Evolutionary conservation across 805 yeast species (phyloP).

Genomic region (Lipomyces lipofer): DNA sequence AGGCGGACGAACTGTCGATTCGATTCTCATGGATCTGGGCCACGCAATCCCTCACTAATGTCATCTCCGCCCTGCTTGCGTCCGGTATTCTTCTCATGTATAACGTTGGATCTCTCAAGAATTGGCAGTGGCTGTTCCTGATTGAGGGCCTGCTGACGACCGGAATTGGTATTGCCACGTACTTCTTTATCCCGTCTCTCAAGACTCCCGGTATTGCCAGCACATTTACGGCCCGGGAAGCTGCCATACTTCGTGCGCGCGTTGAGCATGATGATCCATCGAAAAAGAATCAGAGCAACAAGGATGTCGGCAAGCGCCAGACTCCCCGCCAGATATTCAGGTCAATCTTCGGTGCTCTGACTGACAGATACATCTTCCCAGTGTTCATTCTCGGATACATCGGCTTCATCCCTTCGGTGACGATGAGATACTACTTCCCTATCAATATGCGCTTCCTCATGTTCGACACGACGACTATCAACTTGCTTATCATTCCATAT

Average conservation of each 20-base stretch:
- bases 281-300: slow-evolving; percentile 18
- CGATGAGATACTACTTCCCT: slow-evolving; percentile 41
- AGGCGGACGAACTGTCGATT: slow-evolving; percentile 55
- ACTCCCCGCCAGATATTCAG: slow-evolving; percentile 44
- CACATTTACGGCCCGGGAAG: slow-evolving; percentile 23
- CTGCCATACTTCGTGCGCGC: slow-evolving; percentile 25
- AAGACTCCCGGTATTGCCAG: slow-evolving; percentile 15
- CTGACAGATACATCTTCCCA: slow-evolving; percentile 23
- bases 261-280: slow-evolving; percentile 26
- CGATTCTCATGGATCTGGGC: slow-evolving; percentile 64
- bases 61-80: slow-evolving; percentile 51
- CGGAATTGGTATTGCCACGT: slow-evolving; percentile 51
- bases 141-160: slow-evolving; percentile 58
- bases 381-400: slow-evolving; percentile 25
- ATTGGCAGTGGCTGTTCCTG: slow-evolving; percentile 66
- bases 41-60: slow-evolving; percentile 51
- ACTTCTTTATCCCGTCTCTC: slow-evolving; percentile 36
- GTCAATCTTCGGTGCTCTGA: slow-evolving; percentile 38
- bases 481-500: slow-evolving; percentile 56
- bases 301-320: slow-evolving; percentile 47
- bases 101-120: slow-evolving; percentile 41
- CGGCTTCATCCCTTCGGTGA: slow-evolving; percentile 28
- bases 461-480: slow-evolving; percentile 52
- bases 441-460: slow-evolving; percentile 51
- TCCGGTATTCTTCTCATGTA: slow-evolving; percentile 55